Conservation (phyloP, 2,329 filamentous ascomycete species). For the Diaporthe capsici region DNA sequence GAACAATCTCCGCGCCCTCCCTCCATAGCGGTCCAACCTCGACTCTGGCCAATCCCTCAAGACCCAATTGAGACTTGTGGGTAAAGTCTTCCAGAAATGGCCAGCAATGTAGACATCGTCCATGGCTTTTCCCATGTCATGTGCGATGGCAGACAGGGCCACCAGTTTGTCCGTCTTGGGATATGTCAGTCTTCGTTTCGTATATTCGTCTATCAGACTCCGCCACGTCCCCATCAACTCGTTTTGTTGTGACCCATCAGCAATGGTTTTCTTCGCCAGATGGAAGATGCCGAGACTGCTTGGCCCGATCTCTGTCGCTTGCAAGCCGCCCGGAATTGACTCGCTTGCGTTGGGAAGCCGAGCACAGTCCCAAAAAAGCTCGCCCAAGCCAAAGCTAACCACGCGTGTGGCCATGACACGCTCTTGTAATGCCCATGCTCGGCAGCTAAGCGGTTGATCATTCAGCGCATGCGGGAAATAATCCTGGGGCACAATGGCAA, state of each 20-base stretch:
- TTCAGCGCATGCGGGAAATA: neutral
- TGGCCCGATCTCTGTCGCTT: neutral
- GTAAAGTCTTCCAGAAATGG: neutral
- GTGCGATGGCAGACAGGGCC: neutral
- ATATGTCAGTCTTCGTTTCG: neutral
- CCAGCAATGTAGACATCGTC: neutral
- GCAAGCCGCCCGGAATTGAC: neutral
- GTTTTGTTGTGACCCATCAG: neutral
- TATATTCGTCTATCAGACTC: neutral
- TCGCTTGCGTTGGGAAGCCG: neutral
- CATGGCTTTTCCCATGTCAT: neutral
- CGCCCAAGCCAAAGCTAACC: neutral
- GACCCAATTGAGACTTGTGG: neutral
- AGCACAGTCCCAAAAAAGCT: neutral
- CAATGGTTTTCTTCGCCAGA: neutral
- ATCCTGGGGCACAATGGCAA: neutral
- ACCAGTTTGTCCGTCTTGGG: neutral
- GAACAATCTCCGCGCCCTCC: neutral
- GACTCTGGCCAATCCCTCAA: no score
- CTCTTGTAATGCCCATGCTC: neutral
- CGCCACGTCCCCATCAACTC: neutral
- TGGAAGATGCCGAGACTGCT: neutral
- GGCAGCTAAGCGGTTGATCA: neutral
- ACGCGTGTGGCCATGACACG: neutral
- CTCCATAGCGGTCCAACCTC: no score